Evolutionary conservation across 495 filamentous ascomycete species (phyloP).

Genomic region (Aspergillus kassunensis): DNA sequence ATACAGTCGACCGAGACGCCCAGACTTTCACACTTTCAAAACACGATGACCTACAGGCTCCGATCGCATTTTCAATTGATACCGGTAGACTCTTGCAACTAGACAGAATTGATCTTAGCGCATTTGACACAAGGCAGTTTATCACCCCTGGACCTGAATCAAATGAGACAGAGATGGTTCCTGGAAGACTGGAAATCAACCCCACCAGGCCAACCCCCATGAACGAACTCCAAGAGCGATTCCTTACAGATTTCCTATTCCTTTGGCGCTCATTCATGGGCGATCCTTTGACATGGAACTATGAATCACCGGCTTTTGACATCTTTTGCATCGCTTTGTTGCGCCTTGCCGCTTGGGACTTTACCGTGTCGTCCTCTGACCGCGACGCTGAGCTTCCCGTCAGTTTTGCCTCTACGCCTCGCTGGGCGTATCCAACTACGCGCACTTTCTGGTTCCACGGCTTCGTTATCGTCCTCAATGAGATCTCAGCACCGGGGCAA

Average conservation of each 20-base stretch:
- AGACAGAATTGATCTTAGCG: too few relatives aligned
- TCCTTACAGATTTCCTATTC: conserved; percentile 17
- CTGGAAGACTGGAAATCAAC: background rate
- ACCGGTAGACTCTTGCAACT: too few relatives aligned
- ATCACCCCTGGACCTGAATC: too few relatives aligned
- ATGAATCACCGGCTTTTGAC: conserved; percentile 8
- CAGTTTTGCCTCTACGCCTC: background rate
- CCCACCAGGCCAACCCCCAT: conserved; percentile 12
- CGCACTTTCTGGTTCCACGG: too few relatives aligned
- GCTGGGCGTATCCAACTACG: too few relatives aligned
- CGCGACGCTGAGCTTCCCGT: conserved; percentile 13
- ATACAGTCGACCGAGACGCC: conserved; percentile 16
- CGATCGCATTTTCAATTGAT: too few relatives aligned
- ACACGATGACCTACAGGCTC: background rate
- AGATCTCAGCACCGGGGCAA: background rate
- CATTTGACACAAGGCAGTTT: too few relatives aligned
- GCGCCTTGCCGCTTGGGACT: conserved; percentile 21
- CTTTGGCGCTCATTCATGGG: conserved; percentile 16
- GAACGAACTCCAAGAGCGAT: conserved; percentile 18
- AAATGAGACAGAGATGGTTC: too few relatives aligned
- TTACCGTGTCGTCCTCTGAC: conserved; percentile 7
- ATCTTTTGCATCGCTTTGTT: conserved; percentile 14
- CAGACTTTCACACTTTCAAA: conserved; percentile 13
- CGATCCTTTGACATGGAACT: conserved; percentile 16
- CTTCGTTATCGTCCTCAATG: too few relatives aligned